These are phyloP conservation scores for Heliamphora pulchella DNA, from an alignment of 179 eudicot species.

Conservation along the genomic window DNA sequence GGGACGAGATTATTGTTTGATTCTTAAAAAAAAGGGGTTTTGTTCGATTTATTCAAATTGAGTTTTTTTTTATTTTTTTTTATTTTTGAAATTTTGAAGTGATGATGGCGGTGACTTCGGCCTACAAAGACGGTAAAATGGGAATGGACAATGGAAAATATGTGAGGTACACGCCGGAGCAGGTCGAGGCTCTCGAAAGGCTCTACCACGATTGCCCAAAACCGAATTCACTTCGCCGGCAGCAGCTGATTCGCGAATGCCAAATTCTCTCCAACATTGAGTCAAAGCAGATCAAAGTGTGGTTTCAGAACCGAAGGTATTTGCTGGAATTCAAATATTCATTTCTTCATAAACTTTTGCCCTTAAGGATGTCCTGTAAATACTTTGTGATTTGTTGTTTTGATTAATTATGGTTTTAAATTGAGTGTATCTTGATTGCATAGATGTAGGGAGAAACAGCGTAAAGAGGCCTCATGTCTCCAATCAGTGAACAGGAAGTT, in stretches of 20 bases:
- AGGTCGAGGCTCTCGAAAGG: slow-evolving; percentile 91
- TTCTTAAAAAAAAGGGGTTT: not conserved
- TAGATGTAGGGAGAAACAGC: slow-evolving; percentile 93
- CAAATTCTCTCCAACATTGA: slow-evolving; percentile 79
- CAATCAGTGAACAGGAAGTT: slow-evolving; percentile 90
- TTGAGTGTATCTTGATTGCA: not conserved
- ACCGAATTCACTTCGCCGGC: slow-evolving; percentile 72
- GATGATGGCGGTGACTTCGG: slow-evolving; percentile 75
- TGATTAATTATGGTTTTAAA: not conserved
- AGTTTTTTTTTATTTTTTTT: not conserved
- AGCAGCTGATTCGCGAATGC: slow-evolving; percentile 64
- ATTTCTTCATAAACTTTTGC: not conserved
- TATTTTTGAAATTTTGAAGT: slow-evolving; percentile 22
- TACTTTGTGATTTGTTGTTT: not conserved
- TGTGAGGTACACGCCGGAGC: slow-evolving; percentile 89
- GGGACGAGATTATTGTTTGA: not conserved
- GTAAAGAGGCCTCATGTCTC: slow-evolving; percentile 81
- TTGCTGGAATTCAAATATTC: not conserved
- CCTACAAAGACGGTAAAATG: slow-evolving; percentile 54
- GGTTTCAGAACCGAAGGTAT: slow-evolving; percentile 95
- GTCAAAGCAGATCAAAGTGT: slow-evolving; percentile 96
- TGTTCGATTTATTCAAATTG: too few species aligned
- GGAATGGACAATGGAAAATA: slow-evolving; percentile 68
- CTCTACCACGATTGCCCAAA: slow-evolving; percentile 85
- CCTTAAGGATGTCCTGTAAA: too few species aligned